Evolutionary conservation across 2,329 filamentous ascomycete species (phyloP).

Genomic region (Gyromitra esculenta): DNA sequence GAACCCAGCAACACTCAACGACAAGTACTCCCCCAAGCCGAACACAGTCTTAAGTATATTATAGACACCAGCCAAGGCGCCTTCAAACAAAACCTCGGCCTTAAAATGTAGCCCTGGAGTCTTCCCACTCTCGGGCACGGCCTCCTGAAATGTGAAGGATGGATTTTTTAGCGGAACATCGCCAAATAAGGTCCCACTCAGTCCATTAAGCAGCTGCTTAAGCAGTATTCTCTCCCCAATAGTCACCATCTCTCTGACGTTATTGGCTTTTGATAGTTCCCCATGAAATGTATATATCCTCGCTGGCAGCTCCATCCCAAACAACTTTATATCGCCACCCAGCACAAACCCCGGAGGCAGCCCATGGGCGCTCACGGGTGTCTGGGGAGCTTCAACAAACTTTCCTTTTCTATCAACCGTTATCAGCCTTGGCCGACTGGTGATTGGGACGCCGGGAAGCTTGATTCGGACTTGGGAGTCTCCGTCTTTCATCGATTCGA

Average conservation of each 20-base stretch:
- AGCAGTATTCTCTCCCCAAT: conserved; percentile 40
- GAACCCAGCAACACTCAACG: conserved; percentile 38
- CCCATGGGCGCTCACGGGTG: background rate
- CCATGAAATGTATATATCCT: conserved; percentile 40
- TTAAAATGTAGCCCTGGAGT: conserved; percentile 36
- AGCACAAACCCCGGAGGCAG: conserved; percentile 42
- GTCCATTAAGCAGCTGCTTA: conserved; percentile 24
- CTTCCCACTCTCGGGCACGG: conserved; percentile 2
- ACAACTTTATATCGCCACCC: conserved; percentile 47
- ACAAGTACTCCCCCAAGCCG: conserved; percentile 21
- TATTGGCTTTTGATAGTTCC: conserved; percentile 24
- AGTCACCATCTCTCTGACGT: conserved; percentile 40
- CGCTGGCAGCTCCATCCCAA: conserved; percentile 29
- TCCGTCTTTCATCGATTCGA: conserved; percentile 36
- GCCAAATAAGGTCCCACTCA: conserved; percentile 31
- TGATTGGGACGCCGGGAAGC: background rate
- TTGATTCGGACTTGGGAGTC: conserved; percentile 17
- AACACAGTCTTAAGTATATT: conserved; percentile 35
- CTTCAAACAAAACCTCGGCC: conserved; percentile 38
- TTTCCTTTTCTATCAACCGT: conserved; percentile 4
- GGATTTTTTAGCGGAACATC: conserved; percentile 43
- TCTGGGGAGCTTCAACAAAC: conserved; percentile 13
- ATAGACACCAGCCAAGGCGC: conserved; percentile 8
- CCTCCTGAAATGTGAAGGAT: conserved; percentile 28
- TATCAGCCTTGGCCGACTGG: conserved; percentile 8